Evolutionary conservation across 2,329 filamentous ascomycete species (phyloP).

Genomic region (Phoma sp.): DNA sequence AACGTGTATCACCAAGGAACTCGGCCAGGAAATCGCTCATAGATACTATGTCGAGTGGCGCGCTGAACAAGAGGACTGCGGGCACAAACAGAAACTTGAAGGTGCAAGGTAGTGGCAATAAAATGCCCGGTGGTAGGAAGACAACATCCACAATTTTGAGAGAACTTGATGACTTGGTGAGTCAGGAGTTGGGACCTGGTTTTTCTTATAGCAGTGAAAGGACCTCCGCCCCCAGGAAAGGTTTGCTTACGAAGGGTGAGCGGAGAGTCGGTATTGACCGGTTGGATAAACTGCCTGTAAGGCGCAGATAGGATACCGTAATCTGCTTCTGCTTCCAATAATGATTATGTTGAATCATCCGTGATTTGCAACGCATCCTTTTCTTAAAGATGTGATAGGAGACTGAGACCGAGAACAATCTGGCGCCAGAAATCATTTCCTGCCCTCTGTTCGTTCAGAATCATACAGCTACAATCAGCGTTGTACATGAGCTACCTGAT

Average conservation of each 20-base stretch:
- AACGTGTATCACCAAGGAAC: background rate
- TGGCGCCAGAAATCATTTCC: too few species aligned
- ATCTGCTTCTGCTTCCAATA: background rate
- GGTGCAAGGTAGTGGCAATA: background rate
- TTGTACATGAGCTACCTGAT: too few species aligned
- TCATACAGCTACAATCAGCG: too few species aligned
- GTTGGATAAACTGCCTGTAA: background rate
- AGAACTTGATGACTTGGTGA: slow-evolving; percentile 40
- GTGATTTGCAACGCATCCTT: too few species aligned
- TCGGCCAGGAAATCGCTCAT: background rate
- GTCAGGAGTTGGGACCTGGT: slow-evolving; percentile 4
- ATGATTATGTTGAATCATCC: too few species aligned
- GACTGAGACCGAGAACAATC: too few species aligned
- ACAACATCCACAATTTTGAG: slow-evolving; percentile 37
- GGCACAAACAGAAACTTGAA: background rate
- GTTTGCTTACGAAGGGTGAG: background rate
- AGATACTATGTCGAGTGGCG: background rate
- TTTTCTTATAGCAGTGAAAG: background rate
- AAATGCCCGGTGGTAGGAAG: slow-evolving; percentile 11
- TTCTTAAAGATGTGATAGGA: too few species aligned
- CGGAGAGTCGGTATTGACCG: background rate
- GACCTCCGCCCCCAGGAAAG: background rate
- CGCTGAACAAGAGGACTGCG: background rate
- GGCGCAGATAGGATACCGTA: background rate
- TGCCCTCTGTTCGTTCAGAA: too few species aligned